phyloP scores from a whole-genome alignment of 2,329 filamentous ascomycete species.

The Colletotrichum spinosum region DNA sequence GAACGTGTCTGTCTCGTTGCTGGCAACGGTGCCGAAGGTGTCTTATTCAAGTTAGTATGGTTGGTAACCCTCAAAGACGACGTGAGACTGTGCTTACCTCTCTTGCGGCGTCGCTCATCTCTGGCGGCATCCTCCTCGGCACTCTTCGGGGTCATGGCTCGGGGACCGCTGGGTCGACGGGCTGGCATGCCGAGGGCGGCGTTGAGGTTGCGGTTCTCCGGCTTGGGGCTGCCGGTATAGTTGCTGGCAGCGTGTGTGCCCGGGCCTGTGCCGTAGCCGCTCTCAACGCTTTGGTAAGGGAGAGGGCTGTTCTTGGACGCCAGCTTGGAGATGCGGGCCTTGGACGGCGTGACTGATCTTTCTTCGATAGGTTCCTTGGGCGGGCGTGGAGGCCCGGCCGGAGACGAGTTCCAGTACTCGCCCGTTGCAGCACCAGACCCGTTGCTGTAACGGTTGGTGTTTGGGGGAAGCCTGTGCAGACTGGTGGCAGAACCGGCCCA shows the following conservation, averaged over 20 bases:
- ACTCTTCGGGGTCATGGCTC: conserved; percentile 71
- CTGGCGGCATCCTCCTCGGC: conserved; percentile 58
- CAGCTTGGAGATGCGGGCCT: conserved; percentile 62
- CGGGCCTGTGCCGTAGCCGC: conserved; percentile 63
- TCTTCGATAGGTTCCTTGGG: conserved; percentile 71
- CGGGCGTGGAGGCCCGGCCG: conserved; percentile 64
- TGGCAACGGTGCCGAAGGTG: conserved; percentile 64
- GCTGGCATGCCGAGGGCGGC: conserved; percentile 63
- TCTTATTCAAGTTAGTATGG: conserved; percentile 49
- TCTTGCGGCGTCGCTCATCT: conserved; percentile 65
- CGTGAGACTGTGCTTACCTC: conserved; percentile 57
- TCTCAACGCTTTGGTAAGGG: conserved; percentile 68
- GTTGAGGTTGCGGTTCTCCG: conserved; percentile 69
- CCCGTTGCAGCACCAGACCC: conserved; percentile 46
- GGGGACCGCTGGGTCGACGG: conserved; percentile 67
- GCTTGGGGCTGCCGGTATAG: conserved; percentile 63
- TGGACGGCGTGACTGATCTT: conserved; percentile 56
- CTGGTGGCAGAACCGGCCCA: conserved; percentile 73
- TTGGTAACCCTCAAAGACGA: background rate
- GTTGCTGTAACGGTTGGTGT: conserved; percentile 61
- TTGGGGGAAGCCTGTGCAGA: conserved; percentile 63
- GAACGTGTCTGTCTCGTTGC: conserved; percentile 66
- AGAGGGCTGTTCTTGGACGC: conserved; percentile 64
- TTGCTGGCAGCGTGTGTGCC: conserved; percentile 57
- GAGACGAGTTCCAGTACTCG: conserved; percentile 61